Evolutionary conservation across 495 filamentous ascomycete genomes (phyloP).

Genomic region (Aspergillus haitiensis): DNA sequence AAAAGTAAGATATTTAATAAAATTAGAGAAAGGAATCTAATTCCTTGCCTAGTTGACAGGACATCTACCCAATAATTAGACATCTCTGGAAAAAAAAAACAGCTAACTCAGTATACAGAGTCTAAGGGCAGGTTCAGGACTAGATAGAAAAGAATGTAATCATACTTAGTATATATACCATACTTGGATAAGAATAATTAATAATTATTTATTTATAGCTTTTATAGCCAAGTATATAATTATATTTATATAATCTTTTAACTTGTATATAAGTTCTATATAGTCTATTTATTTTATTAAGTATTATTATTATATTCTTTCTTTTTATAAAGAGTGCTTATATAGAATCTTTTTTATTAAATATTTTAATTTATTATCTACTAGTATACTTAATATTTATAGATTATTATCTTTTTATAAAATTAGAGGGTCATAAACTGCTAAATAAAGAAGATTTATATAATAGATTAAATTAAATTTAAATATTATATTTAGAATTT

Average conservation of each 20-base stretch:
- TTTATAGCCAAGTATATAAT: no score
- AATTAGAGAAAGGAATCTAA: no score
- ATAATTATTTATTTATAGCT: no score
- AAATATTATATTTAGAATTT: neutral
- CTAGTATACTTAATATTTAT: neutral
- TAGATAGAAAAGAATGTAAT: no score
- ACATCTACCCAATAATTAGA: no score
- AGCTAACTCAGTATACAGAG: no score
- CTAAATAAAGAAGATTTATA: neutral
- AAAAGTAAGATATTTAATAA: no score
- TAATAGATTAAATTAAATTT: neutral
- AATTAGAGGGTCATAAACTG: neutral
- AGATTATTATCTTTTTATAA: neutral
- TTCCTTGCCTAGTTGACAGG: no score
- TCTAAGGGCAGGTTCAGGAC: no score
- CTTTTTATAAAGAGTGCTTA: neutral
- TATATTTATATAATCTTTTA: neutral
- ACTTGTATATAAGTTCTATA: neutral
- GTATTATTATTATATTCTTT: neutral
- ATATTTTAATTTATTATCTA: neutral
- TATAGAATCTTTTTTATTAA: neutral
- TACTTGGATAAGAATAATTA: no score
- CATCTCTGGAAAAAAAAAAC: no score
- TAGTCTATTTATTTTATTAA: neutral
- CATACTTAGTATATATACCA: no score